Evolutionary conservation across 495 filamentous ascomycete genomes (phyloP).

Genomic region (Lepidopterella palustris): DNA sequence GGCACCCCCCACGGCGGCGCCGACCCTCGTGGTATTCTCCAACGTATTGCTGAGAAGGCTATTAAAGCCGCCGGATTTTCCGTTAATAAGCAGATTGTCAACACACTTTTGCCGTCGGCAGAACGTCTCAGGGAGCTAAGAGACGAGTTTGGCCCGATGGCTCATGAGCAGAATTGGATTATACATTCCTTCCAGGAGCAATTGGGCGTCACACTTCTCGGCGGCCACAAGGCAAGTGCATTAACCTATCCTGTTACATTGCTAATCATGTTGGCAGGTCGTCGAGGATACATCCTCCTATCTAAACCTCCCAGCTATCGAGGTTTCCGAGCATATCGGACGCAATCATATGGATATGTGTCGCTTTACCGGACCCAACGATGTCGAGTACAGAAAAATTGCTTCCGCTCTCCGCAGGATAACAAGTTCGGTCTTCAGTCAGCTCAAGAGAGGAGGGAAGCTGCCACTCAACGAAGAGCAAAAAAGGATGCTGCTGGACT

Average conservation of each 20-base stretch:
- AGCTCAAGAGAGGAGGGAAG: background rate
- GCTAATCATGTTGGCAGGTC: slow-evolving; percentile 26
- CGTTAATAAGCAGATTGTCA: slow-evolving; percentile 24
- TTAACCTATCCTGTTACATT: slow-evolving; percentile 2
- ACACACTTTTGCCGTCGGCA: slow-evolving; percentile 31
- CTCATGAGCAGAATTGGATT: slow-evolving; percentile 27
- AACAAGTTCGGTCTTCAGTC: background rate
- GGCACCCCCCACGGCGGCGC: slow-evolving; percentile 41
- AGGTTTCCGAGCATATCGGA: slow-evolving; percentile 32
- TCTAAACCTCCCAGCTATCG: slow-evolving; percentile 24
- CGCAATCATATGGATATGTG: slow-evolving; percentile 42
- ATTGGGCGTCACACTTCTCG: slow-evolving; percentile 19
- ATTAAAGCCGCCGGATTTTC: slow-evolving; percentile 25
- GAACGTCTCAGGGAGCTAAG: slow-evolving; percentile 33
- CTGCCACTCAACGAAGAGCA: slow-evolving; percentile 1
- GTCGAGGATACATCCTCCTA: slow-evolving; percentile 38
- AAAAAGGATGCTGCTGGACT: slow-evolving; percentile 10
- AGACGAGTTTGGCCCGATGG: slow-evolving; percentile 32
- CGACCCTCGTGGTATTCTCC: slow-evolving; percentile 24
- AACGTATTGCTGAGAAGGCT: slow-evolving; percentile 19
- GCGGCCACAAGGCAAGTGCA: slow-evolving; percentile 25
- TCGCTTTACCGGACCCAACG: slow-evolving; percentile 34
- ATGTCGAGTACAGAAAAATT: slow-evolving; percentile 34
- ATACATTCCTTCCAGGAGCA: slow-evolving; percentile 40
- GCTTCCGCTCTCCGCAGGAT: slow-evolving; percentile 23